Base-by-base conservation (phyloP, 208 protist species). In the Leptomonas seymouri region DNA sequence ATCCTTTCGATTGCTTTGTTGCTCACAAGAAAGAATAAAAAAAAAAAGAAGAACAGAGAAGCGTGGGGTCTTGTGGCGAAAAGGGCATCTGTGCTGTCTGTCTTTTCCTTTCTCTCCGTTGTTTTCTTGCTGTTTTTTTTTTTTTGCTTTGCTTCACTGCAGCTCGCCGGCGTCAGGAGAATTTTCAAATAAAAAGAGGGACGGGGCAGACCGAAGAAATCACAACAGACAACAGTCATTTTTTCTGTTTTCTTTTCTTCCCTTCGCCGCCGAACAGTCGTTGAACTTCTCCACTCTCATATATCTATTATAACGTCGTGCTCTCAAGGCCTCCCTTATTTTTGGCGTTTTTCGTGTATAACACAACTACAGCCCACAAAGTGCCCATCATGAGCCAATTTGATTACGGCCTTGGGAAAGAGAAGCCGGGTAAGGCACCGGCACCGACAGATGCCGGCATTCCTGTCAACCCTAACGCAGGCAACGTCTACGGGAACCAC, bases 1-100 rank as follows among this genome's bases (percentile, higher is more conserved):
- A n/a, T n/a, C n/a, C n/a, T n/a, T n/a, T n/a, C n/a, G n/a, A n/a
- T n/a, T n/a, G n/a, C n/a, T n/a, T n/a, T n/a, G n/a, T n/a, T n/a
- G n/a, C n/a, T n/a, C n/a, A n/a, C n/a, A 65, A 65, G 28, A 63
- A 48, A 63, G 21, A 63, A 42, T 48, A 48, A 51, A 63, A 48
- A 34, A 25, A 63, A 27, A 23, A 48, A 20, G 25, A 63, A 9
- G 28, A 63, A 27, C 25, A 50, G 28, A 55, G n/a, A 41, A 51
- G 25, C 7, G 42, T n/a, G 23, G 16, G 39, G 14, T 16, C 39
- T 44, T 44, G 7, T 44, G 11, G 39, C 39, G 7, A 14, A 44
- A 44, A 44, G 14, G 39, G 39, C 14, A 44, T 44, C 11, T 44
- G 39, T 14, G 11, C 39, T 39, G 3, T 39, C 34, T 39, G 34